phyloP scores from a whole-genome alignment of 2,329 filamentous ascomycete genomes.

The Nectriaceae sp. region DNA sequence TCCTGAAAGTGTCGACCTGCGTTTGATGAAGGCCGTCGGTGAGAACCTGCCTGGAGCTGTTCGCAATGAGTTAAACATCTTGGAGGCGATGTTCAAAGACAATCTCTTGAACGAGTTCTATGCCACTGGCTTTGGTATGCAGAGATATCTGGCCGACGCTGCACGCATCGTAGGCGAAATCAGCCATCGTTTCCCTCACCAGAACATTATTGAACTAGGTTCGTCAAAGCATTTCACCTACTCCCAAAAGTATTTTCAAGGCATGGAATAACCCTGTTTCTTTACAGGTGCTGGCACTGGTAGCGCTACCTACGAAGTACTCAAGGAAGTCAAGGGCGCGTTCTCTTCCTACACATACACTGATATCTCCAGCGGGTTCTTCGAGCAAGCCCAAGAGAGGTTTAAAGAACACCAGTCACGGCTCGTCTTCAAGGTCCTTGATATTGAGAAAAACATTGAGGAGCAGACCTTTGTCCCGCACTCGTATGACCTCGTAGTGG shows the following conservation, averaged over 20 bases:
- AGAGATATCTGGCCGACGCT: background rate
- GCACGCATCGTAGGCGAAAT: background rate
- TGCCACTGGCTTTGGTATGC: background rate
- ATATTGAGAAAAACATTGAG: conserved; percentile 5
- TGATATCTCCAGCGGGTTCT: conserved; percentile 1
- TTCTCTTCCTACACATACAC: conserved; percentile 19
- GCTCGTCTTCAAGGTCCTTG: conserved; percentile 5
- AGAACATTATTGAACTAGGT: background rate
- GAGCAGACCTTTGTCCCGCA: conserved; percentile 10
- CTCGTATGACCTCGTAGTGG: conserved; percentile 23
- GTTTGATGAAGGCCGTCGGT: background rate
- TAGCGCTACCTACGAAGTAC: background rate
- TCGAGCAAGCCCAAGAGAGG: background rate
- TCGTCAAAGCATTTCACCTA: background rate
- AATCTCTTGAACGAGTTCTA: background rate
- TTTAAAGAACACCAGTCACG: background rate
- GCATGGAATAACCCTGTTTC: too few species aligned
- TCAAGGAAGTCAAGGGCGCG: conserved; percentile 5
- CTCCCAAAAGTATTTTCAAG: background rate
- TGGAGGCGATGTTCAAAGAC: background rate
- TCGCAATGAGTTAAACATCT: background rate
- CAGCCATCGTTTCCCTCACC: background rate
- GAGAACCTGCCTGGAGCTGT: background rate
- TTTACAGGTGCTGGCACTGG: background rate
- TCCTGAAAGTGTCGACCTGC: background rate